phyloP scores from a whole-genome alignment of 495 filamentous ascomycete genomes.

The Talaromyces nanjingensis region DNA sequence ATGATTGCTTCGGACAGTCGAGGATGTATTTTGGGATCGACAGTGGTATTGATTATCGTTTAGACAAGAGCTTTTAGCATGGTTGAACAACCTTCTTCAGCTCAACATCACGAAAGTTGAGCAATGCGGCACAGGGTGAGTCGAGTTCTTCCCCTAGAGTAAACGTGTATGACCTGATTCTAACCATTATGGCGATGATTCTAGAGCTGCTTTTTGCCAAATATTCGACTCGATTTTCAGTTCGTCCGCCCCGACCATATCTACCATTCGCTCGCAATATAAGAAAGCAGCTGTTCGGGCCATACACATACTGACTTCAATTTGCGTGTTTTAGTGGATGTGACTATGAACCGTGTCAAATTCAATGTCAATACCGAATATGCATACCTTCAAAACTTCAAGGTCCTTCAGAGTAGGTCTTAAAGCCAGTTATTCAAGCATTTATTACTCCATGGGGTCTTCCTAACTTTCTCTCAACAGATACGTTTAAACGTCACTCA shows the following conservation, averaged over 20 bases:
- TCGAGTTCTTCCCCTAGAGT: conserved; percentile 19
- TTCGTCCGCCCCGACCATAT: conserved; percentile 27
- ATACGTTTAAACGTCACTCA: conserved; percentile 73
- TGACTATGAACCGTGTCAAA: conserved; percentile 94
- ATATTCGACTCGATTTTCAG: conserved; percentile 95
- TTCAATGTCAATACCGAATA: conserved; percentile 98
- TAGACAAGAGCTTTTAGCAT: conserved; percentile 94
- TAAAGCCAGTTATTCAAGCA: too few species aligned
- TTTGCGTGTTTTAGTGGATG: conserved; percentile 54
- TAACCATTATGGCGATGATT: conserved; percentile 17
- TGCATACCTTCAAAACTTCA: conserved; percentile 96
- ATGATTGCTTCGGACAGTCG: background rate
- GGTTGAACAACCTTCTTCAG: conserved; percentile 95
- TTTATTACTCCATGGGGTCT: conserved; percentile 8
- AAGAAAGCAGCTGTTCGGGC: background rate
- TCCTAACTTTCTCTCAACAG: conserved; percentile 37
- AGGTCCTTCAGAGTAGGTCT: conserved; percentile 69
- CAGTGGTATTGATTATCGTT: background rate
- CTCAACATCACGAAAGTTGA: conserved; percentile 98
- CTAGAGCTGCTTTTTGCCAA: conserved; percentile 93
- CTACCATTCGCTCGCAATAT: background rate
- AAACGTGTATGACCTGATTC: background rate
- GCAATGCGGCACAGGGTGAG: conserved; percentile 97
- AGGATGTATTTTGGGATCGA: background rate
- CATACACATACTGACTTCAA: background rate